phyloP scores from a whole-genome alignment of 2,329 filamentous ascomycete species.

The Corynespora cassiicola region DNA sequence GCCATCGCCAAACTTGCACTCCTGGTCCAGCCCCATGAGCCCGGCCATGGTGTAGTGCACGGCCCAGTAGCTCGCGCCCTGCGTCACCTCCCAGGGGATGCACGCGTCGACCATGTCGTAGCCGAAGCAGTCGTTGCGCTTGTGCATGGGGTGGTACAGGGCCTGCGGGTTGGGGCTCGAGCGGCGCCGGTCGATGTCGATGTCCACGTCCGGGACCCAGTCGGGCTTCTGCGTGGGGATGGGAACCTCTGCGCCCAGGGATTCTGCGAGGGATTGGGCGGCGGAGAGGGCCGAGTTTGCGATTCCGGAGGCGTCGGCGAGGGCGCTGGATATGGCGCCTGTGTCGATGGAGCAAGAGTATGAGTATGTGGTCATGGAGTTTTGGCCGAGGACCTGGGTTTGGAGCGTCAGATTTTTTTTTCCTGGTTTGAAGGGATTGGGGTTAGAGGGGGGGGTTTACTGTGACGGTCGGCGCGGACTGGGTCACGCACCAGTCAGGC shows the following conservation, averaged over 20 bases:
- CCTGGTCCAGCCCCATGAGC: constrained; percentile 7
- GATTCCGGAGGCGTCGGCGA: not conserved
- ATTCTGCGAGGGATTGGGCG: not conserved
- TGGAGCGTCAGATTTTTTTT: no score
- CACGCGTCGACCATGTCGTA: constrained; percentile 9
- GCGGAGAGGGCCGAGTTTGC: not conserved
- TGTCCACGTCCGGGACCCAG: not conserved
- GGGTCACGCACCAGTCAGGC: constrained; percentile 14
- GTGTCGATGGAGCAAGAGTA: constrained; percentile 10
- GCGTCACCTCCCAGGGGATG: constrained; percentile 18
- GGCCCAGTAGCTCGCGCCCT: constrained; percentile 15
- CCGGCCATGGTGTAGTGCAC: constrained; percentile 11
- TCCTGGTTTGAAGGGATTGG: no score
- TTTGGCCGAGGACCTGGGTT: constrained; percentile 2
- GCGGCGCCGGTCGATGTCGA: not conserved
- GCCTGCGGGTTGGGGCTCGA: no score
- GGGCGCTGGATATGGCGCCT: constrained; percentile 5
- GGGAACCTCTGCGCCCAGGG: not conserved
- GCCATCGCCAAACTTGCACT: constrained; percentile 13
- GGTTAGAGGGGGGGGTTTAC: no score
- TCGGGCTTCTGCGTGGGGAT: not conserved
- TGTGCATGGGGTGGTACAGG: not conserved
- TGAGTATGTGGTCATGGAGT: constrained; percentile 9
- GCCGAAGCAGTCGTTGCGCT: constrained; percentile 12
- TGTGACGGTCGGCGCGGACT: constrained; percentile 11